Evolutionary conservation across 1,284 basidiomycete genomes (phyloP), one percentile per base, ranked within the genome.

Genomic region (Ustilago hordei): DNA sequence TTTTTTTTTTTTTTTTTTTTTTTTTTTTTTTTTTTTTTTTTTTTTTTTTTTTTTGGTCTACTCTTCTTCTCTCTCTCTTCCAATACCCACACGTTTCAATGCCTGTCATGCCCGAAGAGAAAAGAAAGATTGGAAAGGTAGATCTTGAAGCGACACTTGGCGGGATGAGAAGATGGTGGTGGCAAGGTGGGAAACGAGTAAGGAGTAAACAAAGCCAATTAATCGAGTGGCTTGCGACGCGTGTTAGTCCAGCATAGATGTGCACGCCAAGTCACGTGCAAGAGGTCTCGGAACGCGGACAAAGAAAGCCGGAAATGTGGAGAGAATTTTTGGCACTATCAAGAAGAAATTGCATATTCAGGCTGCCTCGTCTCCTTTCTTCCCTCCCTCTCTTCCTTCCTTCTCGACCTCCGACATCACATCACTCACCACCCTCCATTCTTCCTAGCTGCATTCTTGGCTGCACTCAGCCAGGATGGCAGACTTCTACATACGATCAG

Each of bases 401-500:
- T 48, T 48, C n/a, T 17, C 36, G 13, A 17, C n/a, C 15, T 13
- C 41, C 36, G 4, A 35, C 28, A 58, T n/a, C 41, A 34, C 28
- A 11, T 28, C n/a, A 13, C 8, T 28, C 38, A 39, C 36, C 23
- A 5, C 32, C 55, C 15, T 39, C 38, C 38, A 17, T 13, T 28
- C 52, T 35, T 11, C 19, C 47, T 19, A 53, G 6, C 23, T 28
- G 23, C 23, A 28, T 39, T 39, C 4, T 0, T 17, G 38, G 3
- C 38, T 17, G 38, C 11, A 17, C 38, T 11, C 38, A 39, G 15
- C 38, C 2, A 39, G 13, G 4, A 83, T 83, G 81, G 78, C 81
- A 3, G 82, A 84, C 56, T 84, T 82, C 47, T 84, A 84, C 66
- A 56, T 84, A n/a, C 75, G 81, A 0, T 65, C 79, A 8, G 81